Evolutionary conservation across 2,329 filamentous ascomycete species (phyloP), one percentile per base, ranked within the genome.

Genomic region (Alternaria sp.): DNA sequence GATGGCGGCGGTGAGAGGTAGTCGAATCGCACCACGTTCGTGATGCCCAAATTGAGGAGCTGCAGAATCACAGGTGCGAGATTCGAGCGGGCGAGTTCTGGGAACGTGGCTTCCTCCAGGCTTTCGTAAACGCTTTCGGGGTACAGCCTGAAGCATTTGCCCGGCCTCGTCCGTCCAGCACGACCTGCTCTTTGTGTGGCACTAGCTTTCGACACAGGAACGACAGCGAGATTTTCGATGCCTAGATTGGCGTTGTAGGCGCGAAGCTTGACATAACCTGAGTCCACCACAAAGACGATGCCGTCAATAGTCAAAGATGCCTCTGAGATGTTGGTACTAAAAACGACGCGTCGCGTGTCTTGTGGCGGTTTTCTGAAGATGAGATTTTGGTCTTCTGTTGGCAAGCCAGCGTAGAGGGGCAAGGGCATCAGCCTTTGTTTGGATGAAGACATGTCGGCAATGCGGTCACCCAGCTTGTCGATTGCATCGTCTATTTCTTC

Each of bases 261-360:
- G 43, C 93, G 89, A 19, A 97, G 84, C 78, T 98, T 98, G 69
- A 96, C 93, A 75, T 93, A 97, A 1, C 96, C 96, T 57, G 88
- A 90, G 79, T 99, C 96, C 54, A 98, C 83, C 6, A 99, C 95
- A 74, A 93, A 97, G 58, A 93, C 90, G 64, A 98, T 94, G 3
- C 93, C 93, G 57, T 96, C 90, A 59, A 98, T 15, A 92, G 96
- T 98, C 46, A 99, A 91, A 2, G 93, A 97, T 5, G 96, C 95
- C 83, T 99, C 96, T 12, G 96, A 93, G 68, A 98, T 97, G 77
- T 98, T 98, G 62, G 96, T 98, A 5, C 93, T 91, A 69, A 97
- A 90, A 36, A 99, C 92, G 43, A 97, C 91, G 77, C 98, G 98
- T 45, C 96, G 88, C 1, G 90, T 94, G 62, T 94, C 90, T 64